Evolutionary conservation across 2,329 filamentous ascomycete species (phyloP), one percentile per base, ranked within the genome.

Genomic region (Alternaria ethzedia): DNA sequence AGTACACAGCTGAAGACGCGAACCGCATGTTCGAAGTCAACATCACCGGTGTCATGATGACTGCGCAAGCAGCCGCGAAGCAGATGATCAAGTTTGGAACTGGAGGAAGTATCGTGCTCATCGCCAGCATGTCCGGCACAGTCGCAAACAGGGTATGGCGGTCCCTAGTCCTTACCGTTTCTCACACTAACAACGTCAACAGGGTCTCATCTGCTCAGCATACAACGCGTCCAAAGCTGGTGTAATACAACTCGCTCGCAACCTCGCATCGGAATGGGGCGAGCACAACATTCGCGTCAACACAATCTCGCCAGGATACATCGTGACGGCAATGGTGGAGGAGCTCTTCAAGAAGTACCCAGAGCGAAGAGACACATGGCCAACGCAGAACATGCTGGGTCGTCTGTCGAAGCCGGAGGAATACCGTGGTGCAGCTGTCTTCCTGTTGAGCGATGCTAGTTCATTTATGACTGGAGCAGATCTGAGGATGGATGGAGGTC

Each of bases 301-400:
- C 82, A 93, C 90, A 13, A 87, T 96, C 66, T 93, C 90, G 20
- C 91, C 92, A 0, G 92, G 92, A 43, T 93, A 94, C 77, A 93
- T 94, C 74, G 86, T 91, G 21, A 94, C 91, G 2, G 88, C 90
- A 21, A 97, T 97, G 94, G 92, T 95, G 2, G 88, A 92, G 76
- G 86, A 88, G 61, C 86, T 97, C 30, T 96, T 97, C 74, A 85
- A 89, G 68, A 85, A 91, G 67, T 91, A 88, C 69, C 93, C 93
- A 0, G 91, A 94, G 73, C 84, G 82, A 30, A 77, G 73, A 59
- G 74, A 76, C n/a, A 86, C 89, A 64, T 97, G 94, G 94, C 88
- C 91, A 15, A 90, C 86, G 71, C 90, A 95, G 80, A 97, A 96
- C 80, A 96, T 97, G 93, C 84, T 97, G 57, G 89, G 76, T 25